Base-by-base conservation (phyloP, 257 asterid genomes). In the Scutellaria minor region DNA sequence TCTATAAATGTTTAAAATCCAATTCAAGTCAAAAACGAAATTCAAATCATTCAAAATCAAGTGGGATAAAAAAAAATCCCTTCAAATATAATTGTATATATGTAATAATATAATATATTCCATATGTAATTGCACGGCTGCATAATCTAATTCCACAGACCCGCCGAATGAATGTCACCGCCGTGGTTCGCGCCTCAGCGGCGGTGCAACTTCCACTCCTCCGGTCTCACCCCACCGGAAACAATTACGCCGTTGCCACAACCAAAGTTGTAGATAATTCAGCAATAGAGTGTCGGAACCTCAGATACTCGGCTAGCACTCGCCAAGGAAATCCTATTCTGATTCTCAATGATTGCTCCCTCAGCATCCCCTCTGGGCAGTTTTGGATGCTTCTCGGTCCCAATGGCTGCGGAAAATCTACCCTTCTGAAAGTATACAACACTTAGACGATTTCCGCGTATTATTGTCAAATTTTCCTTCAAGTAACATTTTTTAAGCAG, bases 301-400 rank as follows among this genome's bases (percentile, higher is more conserved):
- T 93, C 64, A 81, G 84, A 80, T 93, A 83, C 81, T 82, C 97
- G 1, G 73, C 81, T 11, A 70, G 71, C 12, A 80, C 80, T 10
- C 83, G 82, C 48, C 85, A 85, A 60, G 96, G 96, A 40, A 83
- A 70, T 54, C 13, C 56, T 8, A 47, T 84, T 20, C 89, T 90
- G n/a, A 87, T 92, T 71, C 89, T 92, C 61, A 85, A 85, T 15
- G 90, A 89, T 74, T 93, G 98, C 77, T 87, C 95, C 18, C 78
- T 93, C 53, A 66, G 73, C 75, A 82, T 93, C 72, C 97, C 98
- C 24, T 71, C 92, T 44, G 97, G 98, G 35, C 94, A 90, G 85
- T 85, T 93, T 27, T 93, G 98, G 96, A 93, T 93, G 98, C 96
- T 93, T 74, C 96, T 93, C 22, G 98, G 97, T 66, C 97, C 96